Conservation (phyloP, 2,329 filamentous ascomycete genomes). For the Fusarium musae region DNA sequence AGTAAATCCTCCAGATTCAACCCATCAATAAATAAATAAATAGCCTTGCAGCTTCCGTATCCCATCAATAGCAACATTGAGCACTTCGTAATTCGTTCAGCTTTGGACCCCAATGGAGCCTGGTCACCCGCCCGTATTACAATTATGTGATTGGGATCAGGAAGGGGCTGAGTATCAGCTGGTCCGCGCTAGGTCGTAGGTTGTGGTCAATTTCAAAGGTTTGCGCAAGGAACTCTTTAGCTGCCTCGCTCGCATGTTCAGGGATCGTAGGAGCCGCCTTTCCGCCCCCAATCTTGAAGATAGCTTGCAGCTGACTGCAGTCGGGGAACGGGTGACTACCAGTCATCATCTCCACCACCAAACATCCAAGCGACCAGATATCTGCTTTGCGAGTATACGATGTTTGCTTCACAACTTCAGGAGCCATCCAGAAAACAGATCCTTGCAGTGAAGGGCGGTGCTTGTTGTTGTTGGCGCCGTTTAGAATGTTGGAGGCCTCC, state of each 20-base stretch:
- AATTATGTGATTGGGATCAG: conserved; percentile 72
- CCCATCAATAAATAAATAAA: neutral
- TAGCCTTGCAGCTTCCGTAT: neutral
- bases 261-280: conserved; percentile 90
- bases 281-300: conserved; percentile 96
- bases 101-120: neutral
- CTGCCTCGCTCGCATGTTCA: conserved; percentile 85
- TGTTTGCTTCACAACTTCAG: conserved; percentile 97
- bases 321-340: conserved; percentile 96
- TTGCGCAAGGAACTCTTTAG: conserved; percentile 81
- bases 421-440: conserved; percentile 99
- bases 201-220: conserved; percentile 98
- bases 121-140: neutral
- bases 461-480: conserved; percentile 73
- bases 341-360: conserved; percentile 99
- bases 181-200: conserved; percentile 89
- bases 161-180: conserved; percentile 86
- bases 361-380: conserved; percentile 96
- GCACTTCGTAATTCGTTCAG: conserved; percentile 18
- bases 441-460: conserved; percentile 87
- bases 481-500: conserved; percentile 87
- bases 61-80: neutral
- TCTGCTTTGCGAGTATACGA: conserved; percentile 98
- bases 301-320: conserved; percentile 95
- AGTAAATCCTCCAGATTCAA: neutral